phyloP scores from a whole-genome alignment of 1,139 yeast species.

The Candida mesenterica region DNA sequence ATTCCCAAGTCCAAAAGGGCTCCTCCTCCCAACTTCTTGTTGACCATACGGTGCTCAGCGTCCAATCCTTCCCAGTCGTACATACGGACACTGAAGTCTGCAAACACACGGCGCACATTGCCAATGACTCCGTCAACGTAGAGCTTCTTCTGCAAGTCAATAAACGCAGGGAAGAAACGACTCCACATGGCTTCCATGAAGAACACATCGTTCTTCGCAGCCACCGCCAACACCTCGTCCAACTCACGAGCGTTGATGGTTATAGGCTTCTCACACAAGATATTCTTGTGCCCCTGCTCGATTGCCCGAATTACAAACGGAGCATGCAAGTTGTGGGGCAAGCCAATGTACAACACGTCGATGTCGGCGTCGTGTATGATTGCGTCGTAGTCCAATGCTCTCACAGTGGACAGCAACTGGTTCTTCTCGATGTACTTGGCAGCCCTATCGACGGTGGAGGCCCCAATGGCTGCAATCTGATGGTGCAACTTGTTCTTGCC shows the following conservation, averaged over 20 bases:
- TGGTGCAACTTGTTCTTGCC: slow-evolving; percentile 28
- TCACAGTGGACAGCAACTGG: slow-evolving; percentile 6
- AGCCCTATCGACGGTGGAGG: slow-evolving; percentile 29
- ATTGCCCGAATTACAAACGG: slow-evolving; percentile 50
- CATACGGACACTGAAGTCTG: slow-evolving; percentile 40
- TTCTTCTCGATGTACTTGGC: slow-evolving; percentile 20
- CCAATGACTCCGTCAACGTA: slow-evolving; percentile 49
- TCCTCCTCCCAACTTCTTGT: slow-evolving; percentile 56
- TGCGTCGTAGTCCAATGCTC: slow-evolving; percentile 24
- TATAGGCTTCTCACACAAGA: slow-evolving; percentile 62
- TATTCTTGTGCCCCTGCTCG: slow-evolving; percentile 50
- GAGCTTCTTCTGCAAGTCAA: slow-evolving; percentile 36
- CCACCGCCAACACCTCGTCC: slow-evolving; percentile 42
- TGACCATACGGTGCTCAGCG: slow-evolving; percentile 26
- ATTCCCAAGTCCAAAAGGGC: slow-evolving; percentile 61
- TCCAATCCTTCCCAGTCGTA: slow-evolving; percentile 18
- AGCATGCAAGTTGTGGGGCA: slow-evolving; percentile 58
- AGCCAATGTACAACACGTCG: slow-evolving; percentile 56
- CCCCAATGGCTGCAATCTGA: slow-evolving; percentile 32
- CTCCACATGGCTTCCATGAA: slow-evolving; percentile 71
- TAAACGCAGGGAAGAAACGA: slow-evolving; percentile 54
- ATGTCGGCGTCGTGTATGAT: slow-evolving; percentile 44
- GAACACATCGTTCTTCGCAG: slow-evolving; percentile 44
- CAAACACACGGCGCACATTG: slow-evolving; percentile 38
- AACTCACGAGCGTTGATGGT: slow-evolving; percentile 53